Conservation (phyloP, 2,329 filamentous ascomycete species). For the Colletotrichum brevisporum region DNA sequence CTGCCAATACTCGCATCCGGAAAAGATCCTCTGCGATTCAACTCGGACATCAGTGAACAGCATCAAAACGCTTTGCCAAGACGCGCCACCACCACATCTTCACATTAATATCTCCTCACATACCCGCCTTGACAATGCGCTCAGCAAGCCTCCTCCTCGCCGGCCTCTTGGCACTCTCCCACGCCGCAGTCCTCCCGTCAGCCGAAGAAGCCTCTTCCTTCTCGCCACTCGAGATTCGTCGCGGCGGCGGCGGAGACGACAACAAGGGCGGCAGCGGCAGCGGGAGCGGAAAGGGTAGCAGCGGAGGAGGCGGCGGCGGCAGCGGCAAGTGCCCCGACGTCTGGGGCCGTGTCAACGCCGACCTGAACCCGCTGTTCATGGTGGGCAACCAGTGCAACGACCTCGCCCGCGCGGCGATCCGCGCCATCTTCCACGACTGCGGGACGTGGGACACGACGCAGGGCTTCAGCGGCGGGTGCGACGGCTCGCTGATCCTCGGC, state of each 20-base stretch:
- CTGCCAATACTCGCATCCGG: not conserved
- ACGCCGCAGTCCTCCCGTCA: not conserved
- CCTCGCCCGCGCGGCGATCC: constrained; percentile 59
- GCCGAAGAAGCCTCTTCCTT: not conserved
- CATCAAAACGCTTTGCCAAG: not conserved
- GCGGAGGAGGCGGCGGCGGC: constrained; percentile 2
- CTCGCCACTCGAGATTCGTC: not conserved
- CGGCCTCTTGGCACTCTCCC: constrained; percentile 8
- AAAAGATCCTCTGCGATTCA: not conserved
- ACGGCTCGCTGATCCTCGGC: constrained; percentile 60
- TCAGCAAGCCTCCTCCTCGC: not conserved
- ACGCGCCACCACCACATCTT: not conserved
- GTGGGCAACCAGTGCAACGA: constrained; percentile 53
- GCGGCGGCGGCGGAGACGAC: not conserved
- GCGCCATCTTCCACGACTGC: constrained; percentile 63
- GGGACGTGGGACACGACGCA: constrained; percentile 55
- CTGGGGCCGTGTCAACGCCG: constrained; percentile 56
- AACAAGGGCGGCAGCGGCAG: constrained; percentile 6
- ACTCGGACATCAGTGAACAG: not conserved
- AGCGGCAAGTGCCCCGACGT: constrained; percentile 38
- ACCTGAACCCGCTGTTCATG: constrained; percentile 53
- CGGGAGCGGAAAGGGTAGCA: constrained; percentile 1
- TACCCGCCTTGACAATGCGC: constrained; percentile 4
- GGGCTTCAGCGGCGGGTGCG: constrained; percentile 57
- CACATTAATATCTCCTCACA: not conserved